These are phyloP conservation scores for Gonapodya prolifera DNA, from an alignment of 192 early-diverging fungal species.

Conservation along the genomic window DNA sequence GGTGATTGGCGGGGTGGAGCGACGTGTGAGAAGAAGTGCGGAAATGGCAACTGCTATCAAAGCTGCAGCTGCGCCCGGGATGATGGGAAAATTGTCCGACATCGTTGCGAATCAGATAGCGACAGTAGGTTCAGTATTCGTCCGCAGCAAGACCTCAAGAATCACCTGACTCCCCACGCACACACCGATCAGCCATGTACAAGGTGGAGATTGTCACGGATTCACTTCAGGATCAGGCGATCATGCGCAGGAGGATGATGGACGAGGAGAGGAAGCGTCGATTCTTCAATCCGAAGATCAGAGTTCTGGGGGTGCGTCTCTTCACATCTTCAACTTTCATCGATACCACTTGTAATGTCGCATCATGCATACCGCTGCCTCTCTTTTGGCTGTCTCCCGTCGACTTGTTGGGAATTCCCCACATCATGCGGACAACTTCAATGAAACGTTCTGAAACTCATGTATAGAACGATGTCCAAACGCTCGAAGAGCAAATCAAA, in stretches of 20 bases:
- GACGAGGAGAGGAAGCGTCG: slow-evolving; percentile 42
- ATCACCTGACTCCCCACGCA: background rate
- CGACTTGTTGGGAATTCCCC: background rate
- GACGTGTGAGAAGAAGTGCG: background rate
- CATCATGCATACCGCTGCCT: background rate
- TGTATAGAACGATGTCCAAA: slow-evolving; percentile 34
- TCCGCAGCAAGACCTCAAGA: background rate
- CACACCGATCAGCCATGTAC: slow-evolving; percentile 24
- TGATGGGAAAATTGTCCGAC: background rate
- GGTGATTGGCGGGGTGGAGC: background rate
- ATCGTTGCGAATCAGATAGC: background rate
- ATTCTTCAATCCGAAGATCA: slow-evolving; percentile 43
- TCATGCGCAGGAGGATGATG: slow-evolving; percentile 26
- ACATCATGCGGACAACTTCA: too few species aligned
- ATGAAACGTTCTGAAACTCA: too few species aligned
- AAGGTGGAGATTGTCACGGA: slow-evolving; percentile 39
- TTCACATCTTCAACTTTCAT: background rate
- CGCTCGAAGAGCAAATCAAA: slow-evolving; percentile 38
- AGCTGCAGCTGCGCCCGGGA: background rate
- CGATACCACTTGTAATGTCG: background rate
- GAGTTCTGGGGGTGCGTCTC: slow-evolving; percentile 31
- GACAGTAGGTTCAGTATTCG: background rate
- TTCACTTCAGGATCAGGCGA: slow-evolving; percentile 33
- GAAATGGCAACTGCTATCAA: background rate
- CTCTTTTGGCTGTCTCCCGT: background rate